Conservation (phyloP, 192 early-diverging fungal genomes). For the Umbelopsis isabellina region DNA sequence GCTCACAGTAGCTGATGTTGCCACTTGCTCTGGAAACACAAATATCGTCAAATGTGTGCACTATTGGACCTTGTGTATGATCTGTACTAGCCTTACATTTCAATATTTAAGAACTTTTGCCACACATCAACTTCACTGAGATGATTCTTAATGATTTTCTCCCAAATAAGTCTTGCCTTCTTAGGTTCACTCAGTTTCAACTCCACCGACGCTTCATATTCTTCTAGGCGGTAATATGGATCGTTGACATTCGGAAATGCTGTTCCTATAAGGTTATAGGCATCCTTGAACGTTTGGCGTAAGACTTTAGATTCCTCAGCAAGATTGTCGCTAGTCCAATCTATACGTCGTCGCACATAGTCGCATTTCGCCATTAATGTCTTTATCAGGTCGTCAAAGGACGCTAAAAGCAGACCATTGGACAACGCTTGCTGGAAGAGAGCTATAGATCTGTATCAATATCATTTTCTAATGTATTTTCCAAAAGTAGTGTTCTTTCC, state of each 20-base stretch:
- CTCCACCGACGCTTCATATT: slow-evolving; percentile 43
- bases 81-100: slow-evolving; percentile 20
- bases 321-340: slow-evolving; percentile 32
- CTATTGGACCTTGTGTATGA: neutral
- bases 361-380: slow-evolving; percentile 40
- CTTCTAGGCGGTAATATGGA: slow-evolving; percentile 47
- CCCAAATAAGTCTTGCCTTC: slow-evolving; percentile 43
- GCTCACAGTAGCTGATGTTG: slow-evolving; percentile 25
- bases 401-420: slow-evolving; percentile 24
- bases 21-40: neutral
- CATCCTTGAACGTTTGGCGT: slow-evolving; percentile 34
- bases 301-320: slow-evolving; percentile 28
- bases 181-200: slow-evolving; percentile 30
- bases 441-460: slow-evolving; percentile 14
- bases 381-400: slow-evolving; percentile 44
- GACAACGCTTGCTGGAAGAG: slow-evolving; percentile 34
- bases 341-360: slow-evolving; percentile 38
- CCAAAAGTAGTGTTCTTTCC: neutral
- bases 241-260: slow-evolving; percentile 36
- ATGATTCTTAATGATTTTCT: slow-evolving; percentile 36
- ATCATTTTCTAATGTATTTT: neutral
- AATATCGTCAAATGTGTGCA: neutral
- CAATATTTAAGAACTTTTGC: slow-evolving; percentile 44
- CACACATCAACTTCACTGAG: slow-evolving; percentile 38
- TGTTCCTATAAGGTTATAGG: slow-evolving; percentile 26